Base-by-base conservation (phyloP, 2,329 filamentous ascomycete genomes). In the Zymoseptoria tritici region DNA sequence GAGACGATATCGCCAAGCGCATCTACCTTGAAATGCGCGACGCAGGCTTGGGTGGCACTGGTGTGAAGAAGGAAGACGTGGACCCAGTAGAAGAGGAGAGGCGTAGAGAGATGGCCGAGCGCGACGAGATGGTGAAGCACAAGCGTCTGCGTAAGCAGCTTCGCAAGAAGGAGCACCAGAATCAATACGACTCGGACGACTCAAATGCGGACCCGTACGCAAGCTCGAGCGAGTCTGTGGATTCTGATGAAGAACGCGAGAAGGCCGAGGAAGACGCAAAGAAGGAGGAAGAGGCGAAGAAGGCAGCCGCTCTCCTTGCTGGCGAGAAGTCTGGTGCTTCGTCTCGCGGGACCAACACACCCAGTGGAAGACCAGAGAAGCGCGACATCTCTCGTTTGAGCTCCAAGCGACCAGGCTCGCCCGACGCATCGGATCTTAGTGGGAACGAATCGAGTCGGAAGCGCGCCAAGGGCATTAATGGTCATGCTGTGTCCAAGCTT, bases 391-490 rank as follows among this genome's bases (percentile, higher is more conserved):
- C 85, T 66, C 69, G 79, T 16, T 81, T 81, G 64, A 70, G 72
- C 2, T 70, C 82, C 31, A 97, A 97, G 77, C 86, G 93, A 29
- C 83, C 90, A 31, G 91, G 91, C 19, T 96, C 91, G 16, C 91
- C 92, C 2, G 88, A 92, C 64, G 81, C 89, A 31, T 97, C 91
- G 1, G 93, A 97, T 72, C 91, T 91, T 9, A 96, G 91, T 72
- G 93, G 91, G 57, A 95, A 92, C 67, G 93, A 97, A 73, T 93
- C 90, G 0, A 85, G 86, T 22, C 87, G 88, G 65, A 91, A 94
- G 76, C 90, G 90, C 78, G 72, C 74, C 42, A 79, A 78, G 68
- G 64, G 57, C 36, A 52, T 62, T n/a, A 76, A 77, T 65, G 65
- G 68, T n/a, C 46, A 58, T 42, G 60, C 84, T 83, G 49, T 64